Conservation (phyloP, 2,329 filamentous ascomycete genomes). For the Ascochyta lentis region DNA sequence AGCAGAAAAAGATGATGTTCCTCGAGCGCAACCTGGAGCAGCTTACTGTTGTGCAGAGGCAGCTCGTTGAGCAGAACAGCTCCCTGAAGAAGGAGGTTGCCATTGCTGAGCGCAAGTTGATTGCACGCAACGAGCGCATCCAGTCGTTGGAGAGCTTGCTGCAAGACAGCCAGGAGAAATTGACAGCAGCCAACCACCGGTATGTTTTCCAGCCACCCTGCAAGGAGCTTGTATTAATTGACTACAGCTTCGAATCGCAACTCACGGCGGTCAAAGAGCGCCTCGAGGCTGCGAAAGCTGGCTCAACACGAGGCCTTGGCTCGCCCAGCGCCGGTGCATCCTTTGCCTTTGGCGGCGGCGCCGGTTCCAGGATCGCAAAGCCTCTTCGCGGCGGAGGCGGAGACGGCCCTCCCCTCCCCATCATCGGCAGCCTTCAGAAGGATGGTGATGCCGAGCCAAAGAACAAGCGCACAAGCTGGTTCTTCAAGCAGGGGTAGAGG, state of each 20-base stretch:
- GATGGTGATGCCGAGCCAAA: constrained; percentile 58
- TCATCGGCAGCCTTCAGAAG: constrained; percentile 55
- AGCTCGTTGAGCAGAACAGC: constrained; percentile 93
- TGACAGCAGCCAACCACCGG: constrained; percentile 97
- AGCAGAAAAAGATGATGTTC: constrained; percentile 99
- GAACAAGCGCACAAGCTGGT: constrained; percentile 75
- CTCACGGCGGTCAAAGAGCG: constrained; percentile 97
- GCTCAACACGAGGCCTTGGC: constrained; percentile 82
- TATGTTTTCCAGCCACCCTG: constrained; percentile 57
- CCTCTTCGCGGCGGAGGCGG: constrained; percentile 64
- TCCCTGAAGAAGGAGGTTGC: constrained; percentile 98
- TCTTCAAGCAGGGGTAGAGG: constrained; percentile 66
- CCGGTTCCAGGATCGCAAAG: constrained; percentile 66
- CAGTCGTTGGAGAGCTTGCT: constrained; percentile 89
- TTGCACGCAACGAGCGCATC: constrained; percentile 95
- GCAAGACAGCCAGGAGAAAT: constrained; percentile 97
- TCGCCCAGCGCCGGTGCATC: constrained; percentile 64
- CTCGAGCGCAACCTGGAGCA: constrained; percentile 97
- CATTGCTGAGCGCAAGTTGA: constrained; percentile 96
- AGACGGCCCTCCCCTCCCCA: constrained; percentile 49
- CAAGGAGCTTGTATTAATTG: constrained; percentile 9
- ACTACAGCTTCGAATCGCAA: constrained; percentile 88
- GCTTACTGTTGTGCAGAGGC: constrained; percentile 93
- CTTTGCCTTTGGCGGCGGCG: constrained; percentile 69
- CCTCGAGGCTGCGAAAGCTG: constrained; percentile 91